Base-by-base conservation (phyloP, 257 asterid species). In the Plantago major region DNA sequence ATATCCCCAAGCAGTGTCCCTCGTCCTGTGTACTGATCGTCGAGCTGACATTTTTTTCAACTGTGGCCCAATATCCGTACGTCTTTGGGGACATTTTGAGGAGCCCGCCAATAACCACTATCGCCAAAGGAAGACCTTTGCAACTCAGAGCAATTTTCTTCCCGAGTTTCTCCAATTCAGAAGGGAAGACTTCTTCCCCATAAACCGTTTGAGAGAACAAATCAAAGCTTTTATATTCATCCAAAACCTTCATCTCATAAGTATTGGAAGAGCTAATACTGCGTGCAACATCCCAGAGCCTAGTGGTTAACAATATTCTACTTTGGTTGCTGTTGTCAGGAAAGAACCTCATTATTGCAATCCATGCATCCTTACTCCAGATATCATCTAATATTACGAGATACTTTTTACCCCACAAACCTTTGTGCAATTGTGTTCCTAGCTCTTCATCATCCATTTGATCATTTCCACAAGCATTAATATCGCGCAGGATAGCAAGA, bases 111-210 rank as follows among this genome's bases (percentile, higher is more conserved):
- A 61, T 45, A 40, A 61, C 73, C 11, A 42, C 22, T 3, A 72
- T 57, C 0, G 77, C 67, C 47, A 72, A 15, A 33, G 73, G 71
- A 14, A 73, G 71, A 3, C 78, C 71, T 44, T 64, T 67, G 69
- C 73, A 66, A 28, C 44, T 42, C 11, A 1, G 3, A 3, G 48
- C 76, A 4, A 72, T 66, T 4, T 30, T 6, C 37, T 22, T 66
- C 2, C 76, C 76, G 0, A 55, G 46, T 28, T 46, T 16, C 46
- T 46, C 44, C 46, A 72, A 13, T 40, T 66, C 69, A 47, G 15
- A 4, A 13, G 72, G 72, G 42, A 71, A 72, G 14, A 1, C 30
- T 9, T 42, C 11, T 28, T 10, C 15, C 9, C 26, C 65, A 47
- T 62, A 67, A 38, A 67, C 63, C 40, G 2, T 55, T 37, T 62